Conservation (phyloP, 352 stramenopile species). For the Poterioochromonas sp. region DNA sequence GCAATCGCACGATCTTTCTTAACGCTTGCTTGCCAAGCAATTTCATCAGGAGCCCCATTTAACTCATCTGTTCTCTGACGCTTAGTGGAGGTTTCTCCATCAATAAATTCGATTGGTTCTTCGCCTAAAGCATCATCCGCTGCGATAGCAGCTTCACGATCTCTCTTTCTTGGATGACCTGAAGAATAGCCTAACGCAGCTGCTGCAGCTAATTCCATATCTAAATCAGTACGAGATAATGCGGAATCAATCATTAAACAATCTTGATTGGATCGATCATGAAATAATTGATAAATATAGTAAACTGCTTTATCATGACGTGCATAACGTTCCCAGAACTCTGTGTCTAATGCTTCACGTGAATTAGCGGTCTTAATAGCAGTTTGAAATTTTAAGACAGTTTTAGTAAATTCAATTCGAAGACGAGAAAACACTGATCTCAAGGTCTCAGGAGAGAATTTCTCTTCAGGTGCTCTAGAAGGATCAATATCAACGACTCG, state of each 20-base stretch:
- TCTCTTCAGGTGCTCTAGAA: neutral
- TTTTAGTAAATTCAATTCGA: slow-evolving; percentile 5
- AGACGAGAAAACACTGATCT: neutral
- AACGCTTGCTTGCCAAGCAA: neutral
- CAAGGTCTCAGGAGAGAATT: slow-evolving; percentile 6
- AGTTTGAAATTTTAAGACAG: neutral
- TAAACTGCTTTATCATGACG: neutral
- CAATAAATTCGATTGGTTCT: neutral
- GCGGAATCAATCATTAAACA: neutral
- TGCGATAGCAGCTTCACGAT: neutral
- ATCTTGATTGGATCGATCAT: neutral
- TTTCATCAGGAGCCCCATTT: neutral
- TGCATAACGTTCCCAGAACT: slow-evolving; percentile 17
- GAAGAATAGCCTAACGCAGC: neutral
- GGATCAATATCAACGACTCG: neutral
- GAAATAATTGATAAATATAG: neutral
- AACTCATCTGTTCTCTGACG: neutral
- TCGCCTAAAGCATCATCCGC: neutral
- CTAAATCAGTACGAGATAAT: neutral
- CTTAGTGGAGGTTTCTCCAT: neutral
- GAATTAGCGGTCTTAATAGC: neutral
- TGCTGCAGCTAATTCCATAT: neutral
- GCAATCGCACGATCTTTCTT: neutral
- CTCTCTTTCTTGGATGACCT: neutral
- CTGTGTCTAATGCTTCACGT: neutral